Conservation (phyloP, 495 filamentous ascomycete species). For the Podospora anserina region DNA sequence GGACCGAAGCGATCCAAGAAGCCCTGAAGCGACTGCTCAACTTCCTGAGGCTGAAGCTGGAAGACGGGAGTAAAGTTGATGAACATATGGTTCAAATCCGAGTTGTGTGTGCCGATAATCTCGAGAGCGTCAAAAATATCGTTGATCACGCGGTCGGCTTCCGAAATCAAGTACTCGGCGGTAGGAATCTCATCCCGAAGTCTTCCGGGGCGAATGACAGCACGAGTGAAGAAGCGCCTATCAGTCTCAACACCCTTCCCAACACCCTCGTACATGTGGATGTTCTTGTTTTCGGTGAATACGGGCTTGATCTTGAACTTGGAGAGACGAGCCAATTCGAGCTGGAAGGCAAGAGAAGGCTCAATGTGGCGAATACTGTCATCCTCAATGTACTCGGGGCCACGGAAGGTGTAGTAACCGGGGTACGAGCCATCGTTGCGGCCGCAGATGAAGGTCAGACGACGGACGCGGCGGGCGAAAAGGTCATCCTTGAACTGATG, state of each 20-base stretch:
- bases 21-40: constrained; percentile 89
- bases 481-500: constrained; percentile 83
- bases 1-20: constrained; percentile 96
- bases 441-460: constrained; percentile 94
- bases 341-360: constrained; percentile 95
- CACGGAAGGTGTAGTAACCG: constrained; percentile 96
- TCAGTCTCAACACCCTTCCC: constrained; percentile 92
- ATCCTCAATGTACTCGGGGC: constrained; percentile 84
- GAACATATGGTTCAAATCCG: constrained; percentile 99
- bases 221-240: constrained; percentile 96
- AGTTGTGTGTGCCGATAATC: constrained; percentile 98
- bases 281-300: constrained; percentile 98
- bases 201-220: constrained; percentile 86
- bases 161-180: constrained; percentile 95
- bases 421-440: constrained; percentile 93
- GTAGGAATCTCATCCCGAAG: constrained; percentile 96
- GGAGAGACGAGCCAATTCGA: constrained; percentile 86
- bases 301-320: constrained; percentile 98
- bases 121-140: constrained; percentile 97
- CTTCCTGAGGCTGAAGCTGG: constrained; percentile 83
- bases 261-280: constrained; percentile 95
- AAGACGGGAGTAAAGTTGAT: constrained; percentile 98
- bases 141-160: constrained; percentile 93
- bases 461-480: constrained; percentile 72
- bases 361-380: constrained; percentile 95